Conservation (phyloP, 768 basidiomycete species). For the Lactarius deliciosus region DNA sequence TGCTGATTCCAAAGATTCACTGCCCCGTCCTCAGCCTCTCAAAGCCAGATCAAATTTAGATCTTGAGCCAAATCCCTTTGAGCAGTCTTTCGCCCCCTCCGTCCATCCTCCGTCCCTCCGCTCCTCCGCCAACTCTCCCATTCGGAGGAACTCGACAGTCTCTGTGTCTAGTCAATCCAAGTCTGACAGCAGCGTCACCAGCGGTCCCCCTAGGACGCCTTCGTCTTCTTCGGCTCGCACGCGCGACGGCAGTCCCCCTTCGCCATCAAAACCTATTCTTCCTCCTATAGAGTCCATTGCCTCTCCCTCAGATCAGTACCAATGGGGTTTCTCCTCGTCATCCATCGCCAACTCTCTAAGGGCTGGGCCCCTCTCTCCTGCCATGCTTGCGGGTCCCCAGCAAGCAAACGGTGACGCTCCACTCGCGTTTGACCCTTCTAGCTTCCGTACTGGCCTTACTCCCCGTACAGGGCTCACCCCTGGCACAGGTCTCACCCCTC, state of each 20-base stretch:
- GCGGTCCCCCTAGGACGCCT: slow-evolving; percentile 30
- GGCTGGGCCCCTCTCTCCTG: slow-evolving; percentile 91
- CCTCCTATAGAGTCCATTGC: slow-evolving; percentile 81
- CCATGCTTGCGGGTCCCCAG: slow-evolving; percentile 91
- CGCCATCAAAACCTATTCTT: slow-evolving; percentile 63
- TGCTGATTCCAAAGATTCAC: slow-evolving; percentile 12
- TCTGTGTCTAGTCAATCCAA: slow-evolving; percentile 31
- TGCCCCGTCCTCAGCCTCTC: slow-evolving; percentile 16
- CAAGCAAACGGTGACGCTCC: slow-evolving; percentile 40
- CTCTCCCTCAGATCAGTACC: slow-evolving; percentile 59
- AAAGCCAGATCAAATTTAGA: slow-evolving; percentile 60
- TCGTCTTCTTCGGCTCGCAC: slow-evolving; percentile 29
- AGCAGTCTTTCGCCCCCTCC: slow-evolving; percentile 78
- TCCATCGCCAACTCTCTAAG: slow-evolving; percentile 77
- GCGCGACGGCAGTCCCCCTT: slow-evolving; percentile 34
- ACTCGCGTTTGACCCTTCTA: slow-evolving; percentile 63
- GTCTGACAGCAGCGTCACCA: slow-evolving; percentile 32
- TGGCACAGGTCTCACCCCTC: slow-evolving; percentile 80
- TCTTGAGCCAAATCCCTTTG: slow-evolving; percentile 91
- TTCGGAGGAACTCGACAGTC: slow-evolving; percentile 36
- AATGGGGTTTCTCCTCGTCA: slow-evolving; percentile 60
- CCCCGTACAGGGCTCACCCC: slow-evolving; percentile 84
- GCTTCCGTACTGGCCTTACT: slow-evolving; percentile 85
- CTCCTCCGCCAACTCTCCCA: slow-evolving; percentile 38
- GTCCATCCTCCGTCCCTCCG: slow-evolving; percentile 34